Conservation (phyloP, 2,329 filamentous ascomycete genomes). For the Westerdykella sp. region DNA sequence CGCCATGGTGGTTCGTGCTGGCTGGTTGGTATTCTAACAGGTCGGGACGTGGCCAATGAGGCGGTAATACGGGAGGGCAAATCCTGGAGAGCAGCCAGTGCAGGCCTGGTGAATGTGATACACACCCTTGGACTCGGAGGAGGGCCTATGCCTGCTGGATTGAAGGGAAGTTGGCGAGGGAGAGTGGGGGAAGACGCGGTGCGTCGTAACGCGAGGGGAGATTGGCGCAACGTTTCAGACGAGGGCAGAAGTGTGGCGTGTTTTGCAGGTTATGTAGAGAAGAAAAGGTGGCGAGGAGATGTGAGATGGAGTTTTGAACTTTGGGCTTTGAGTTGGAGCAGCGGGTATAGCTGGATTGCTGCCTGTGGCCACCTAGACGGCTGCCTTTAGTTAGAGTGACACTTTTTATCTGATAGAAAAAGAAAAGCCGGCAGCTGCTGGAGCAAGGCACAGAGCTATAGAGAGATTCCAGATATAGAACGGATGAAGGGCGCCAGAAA, state of each 20-base stretch:
- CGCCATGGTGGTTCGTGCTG: conserved; percentile 6
- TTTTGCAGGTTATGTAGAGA: not conserved
- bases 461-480: conserved; percentile 3
- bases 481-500: not conserved
- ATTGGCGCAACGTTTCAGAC: conserved; percentile 15
- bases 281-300: too few relatives aligned
- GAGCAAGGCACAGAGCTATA: conserved; percentile 7
- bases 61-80: conserved; percentile 5
- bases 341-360: too few relatives aligned
- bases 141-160: conserved; percentile 11
- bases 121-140: conserved; percentile 7
- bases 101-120: conserved; percentile 11
- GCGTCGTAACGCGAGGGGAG: conserved; percentile 2
- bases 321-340: too few relatives aligned
- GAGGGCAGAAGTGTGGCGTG: not conserved
- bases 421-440: conserved; percentile 6
- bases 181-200: not conserved
- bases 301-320: too few relatives aligned
- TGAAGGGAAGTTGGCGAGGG: not conserved
- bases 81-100: conserved; percentile 6
- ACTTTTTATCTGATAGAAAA: too few relatives aligned
- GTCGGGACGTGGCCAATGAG: conserved; percentile 6
- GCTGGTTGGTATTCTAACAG: conserved; percentile 3
- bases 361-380: too few relatives aligned
- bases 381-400: too few relatives aligned